Base-by-base conservation (phyloP, 495 filamentous ascomycete genomes). In the Apiosordaria backusii region DNA sequence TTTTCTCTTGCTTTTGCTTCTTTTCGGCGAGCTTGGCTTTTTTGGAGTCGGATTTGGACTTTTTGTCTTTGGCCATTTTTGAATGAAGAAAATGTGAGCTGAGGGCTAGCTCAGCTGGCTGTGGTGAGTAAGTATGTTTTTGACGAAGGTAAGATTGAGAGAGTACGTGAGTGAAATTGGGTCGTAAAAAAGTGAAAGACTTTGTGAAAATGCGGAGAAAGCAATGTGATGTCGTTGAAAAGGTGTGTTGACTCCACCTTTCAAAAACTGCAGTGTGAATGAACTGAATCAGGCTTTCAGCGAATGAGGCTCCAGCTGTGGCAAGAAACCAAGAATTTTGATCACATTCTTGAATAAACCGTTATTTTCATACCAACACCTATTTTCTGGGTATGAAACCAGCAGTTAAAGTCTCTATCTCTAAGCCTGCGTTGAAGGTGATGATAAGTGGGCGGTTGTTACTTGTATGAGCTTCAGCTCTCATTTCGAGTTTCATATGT, bases 1-100 rank as follows among this genome's bases (percentile, higher is more conserved):
- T 85, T 65, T 82, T 83, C 62, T 84, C 83, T 73, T 88, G 87
- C 75, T 89, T 89, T 62, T 84, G 79, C 70, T 88, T 86, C 79
- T 88, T 88, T 66, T 86, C 84, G 21, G 83, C 87, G 60, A 84
- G 75, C 65, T 84, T 85, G 67, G 81, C 83, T 74, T 89, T 87
- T 72, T 90, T 89, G 25, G 81, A 76, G 18, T 85, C 85, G 23
- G 70, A 74, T 67, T 89, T 89, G 24, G 72, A 71, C 71, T 87
- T 87, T 65, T 87, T 86, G 64, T 88, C 85, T 74, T 88, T 89
- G 19, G 78, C 82, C 83, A 85, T 85, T 16, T 52, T 69, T 65
- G 26, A 27, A 29, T 60, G 24, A 29, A 29, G 4, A n/a, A 16
- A 18, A 54, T 15, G 35, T 55, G 2, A 9, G 55, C 45, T 23